phyloP scores from a whole-genome alignment of 805 yeast genomes.

The Dipodascus geniculatus region DNA sequence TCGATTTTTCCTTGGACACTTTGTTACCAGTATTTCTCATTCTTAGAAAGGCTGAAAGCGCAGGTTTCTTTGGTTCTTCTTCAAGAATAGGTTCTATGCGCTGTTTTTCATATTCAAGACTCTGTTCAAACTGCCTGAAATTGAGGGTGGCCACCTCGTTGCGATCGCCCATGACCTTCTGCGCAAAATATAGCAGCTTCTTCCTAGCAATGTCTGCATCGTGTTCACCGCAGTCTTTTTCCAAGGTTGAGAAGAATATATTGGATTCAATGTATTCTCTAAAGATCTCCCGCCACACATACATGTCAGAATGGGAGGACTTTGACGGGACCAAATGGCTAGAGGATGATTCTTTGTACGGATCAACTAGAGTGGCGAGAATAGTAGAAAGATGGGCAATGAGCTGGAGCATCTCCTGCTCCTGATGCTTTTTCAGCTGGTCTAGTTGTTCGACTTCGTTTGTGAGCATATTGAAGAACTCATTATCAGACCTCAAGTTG shows the following conservation, averaged over 20 bases:
- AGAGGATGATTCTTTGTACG: constrained; percentile 22
- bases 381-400: neutral
- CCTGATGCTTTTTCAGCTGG: constrained; percentile 31
- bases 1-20: neutral
- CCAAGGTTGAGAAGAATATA: constrained; percentile 46
- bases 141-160: constrained; percentile 24
- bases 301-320: constrained; percentile 40
- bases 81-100: neutral
- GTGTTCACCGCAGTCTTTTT: constrained; percentile 34
- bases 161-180: constrained; percentile 25
- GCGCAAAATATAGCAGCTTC: constrained; percentile 32
- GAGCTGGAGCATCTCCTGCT: constrained; percentile 17
- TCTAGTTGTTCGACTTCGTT: constrained; percentile 42
- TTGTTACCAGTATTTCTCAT: neutral
- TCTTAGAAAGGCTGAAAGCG: neutral
- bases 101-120: neutral
- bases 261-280: constrained; percentile 54
- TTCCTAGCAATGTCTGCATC: constrained; percentile 34
- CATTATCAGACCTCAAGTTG: constrained; percentile 41
- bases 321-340: constrained; percentile 32
- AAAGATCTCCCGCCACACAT: constrained; percentile 61
- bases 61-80: neutral
- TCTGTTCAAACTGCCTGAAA: neutral
- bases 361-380: neutral
- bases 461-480: constrained; percentile 47